phyloP scores from a whole-genome alignment of 2,329 filamentous ascomycete species.

The Fusarium kyushuense region DNA sequence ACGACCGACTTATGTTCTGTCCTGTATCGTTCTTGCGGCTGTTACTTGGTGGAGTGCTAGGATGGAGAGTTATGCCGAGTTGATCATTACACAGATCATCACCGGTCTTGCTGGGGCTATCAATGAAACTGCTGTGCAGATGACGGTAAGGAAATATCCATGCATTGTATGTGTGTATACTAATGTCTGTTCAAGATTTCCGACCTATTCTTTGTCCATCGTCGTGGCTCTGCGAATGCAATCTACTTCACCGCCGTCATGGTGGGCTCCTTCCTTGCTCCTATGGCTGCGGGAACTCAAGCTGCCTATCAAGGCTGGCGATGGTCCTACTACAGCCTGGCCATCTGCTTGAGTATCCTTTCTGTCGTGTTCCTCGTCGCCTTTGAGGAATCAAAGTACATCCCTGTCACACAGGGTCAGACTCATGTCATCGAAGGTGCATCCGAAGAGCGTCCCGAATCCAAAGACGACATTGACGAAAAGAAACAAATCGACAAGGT shows the following conservation, averaged over 20 bases:
- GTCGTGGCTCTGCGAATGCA: slow-evolving; percentile 50
- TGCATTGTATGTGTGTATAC: fast-evolving
- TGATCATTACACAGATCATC: slow-evolving; percentile 46
- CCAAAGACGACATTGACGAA: slow-evolving; percentile 3
- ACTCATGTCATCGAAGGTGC: not conserved
- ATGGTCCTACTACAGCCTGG: slow-evolving; percentile 44
- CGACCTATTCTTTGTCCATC: slow-evolving; percentile 53
- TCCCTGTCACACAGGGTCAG: slow-evolving; percentile 32
- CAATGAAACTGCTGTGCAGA: slow-evolving; percentile 56
- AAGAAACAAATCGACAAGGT: slow-evolving; percentile 1
- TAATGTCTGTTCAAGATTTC: slow-evolving; percentile 41
- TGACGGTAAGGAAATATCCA: slow-evolving; percentile 46
- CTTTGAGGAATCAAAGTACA: slow-evolving; percentile 51
- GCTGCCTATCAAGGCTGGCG: slow-evolving; percentile 44
- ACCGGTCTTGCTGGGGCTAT: slow-evolving; percentile 54
- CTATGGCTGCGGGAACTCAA: slow-evolving; percentile 49
- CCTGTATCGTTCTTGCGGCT: slow-evolving; percentile 41
- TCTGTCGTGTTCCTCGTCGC: slow-evolving; percentile 41
- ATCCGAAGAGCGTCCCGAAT: not conserved
- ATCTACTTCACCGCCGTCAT: slow-evolving; percentile 51
- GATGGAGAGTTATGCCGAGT: slow-evolving; percentile 40
- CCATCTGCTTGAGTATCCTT: slow-evolving; percentile 42
- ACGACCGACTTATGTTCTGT: slow-evolving; percentile 49
- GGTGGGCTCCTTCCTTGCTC: slow-evolving; percentile 49
- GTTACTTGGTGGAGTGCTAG: slow-evolving; percentile 41